Percentiles rank a stretch among this genome's conserved stretches.
Conservation (phyloP, 1,139 yeast species). For the Candida glucosophila region DNA sequence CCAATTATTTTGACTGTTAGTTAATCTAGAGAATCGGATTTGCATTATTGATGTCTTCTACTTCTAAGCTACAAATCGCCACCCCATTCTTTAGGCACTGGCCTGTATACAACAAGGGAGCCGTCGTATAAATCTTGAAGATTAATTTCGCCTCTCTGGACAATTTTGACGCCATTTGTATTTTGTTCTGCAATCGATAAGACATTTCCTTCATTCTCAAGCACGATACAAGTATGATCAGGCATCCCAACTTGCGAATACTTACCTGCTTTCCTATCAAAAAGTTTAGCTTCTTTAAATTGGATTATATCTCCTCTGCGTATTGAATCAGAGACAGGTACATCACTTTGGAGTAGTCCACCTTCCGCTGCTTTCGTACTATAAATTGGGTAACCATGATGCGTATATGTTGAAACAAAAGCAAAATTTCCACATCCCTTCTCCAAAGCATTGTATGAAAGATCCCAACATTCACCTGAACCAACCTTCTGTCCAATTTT, state of each 20-base stretch:
- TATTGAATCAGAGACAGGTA: slow-evolving; percentile 27
- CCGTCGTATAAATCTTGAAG: slow-evolving; percentile 41
- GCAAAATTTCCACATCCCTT: slow-evolving; percentile 59
- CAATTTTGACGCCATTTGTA: slow-evolving; percentile 42
- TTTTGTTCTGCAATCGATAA: slow-evolving; percentile 55
- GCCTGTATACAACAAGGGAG: slow-evolving; percentile 43
- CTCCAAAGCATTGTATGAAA: slow-evolving; percentile 55
- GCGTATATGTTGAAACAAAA: slow-evolving; percentile 43
- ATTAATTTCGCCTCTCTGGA: slow-evolving; percentile 35
- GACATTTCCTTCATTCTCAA: slow-evolving; percentile 21
- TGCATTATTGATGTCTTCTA: too few species aligned
- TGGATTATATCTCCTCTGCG: slow-evolving; percentile 37
- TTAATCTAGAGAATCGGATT: too few species aligned
- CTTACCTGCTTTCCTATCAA: slow-evolving; percentile 16
- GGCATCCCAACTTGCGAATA: slow-evolving; percentile 46
- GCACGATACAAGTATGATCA: slow-evolving; percentile 58
- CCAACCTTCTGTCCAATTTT: slow-evolving; percentile 50
- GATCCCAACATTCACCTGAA: slow-evolving; percentile 74
- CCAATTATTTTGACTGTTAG: too few species aligned
- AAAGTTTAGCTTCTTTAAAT: slow-evolving; percentile 35
- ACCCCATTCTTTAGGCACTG: slow-evolving; percentile 49
- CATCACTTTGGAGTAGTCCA: slow-evolving; percentile 11
- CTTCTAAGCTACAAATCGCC: slow-evolving; percentile 15
- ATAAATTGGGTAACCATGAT: slow-evolving; percentile 52
- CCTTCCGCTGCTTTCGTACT: slow-evolving; percentile 18